Evolutionary conservation across 768 basidiomycete genomes (phyloP).

Genomic region (Pleurotus pulmonarius): DNA sequence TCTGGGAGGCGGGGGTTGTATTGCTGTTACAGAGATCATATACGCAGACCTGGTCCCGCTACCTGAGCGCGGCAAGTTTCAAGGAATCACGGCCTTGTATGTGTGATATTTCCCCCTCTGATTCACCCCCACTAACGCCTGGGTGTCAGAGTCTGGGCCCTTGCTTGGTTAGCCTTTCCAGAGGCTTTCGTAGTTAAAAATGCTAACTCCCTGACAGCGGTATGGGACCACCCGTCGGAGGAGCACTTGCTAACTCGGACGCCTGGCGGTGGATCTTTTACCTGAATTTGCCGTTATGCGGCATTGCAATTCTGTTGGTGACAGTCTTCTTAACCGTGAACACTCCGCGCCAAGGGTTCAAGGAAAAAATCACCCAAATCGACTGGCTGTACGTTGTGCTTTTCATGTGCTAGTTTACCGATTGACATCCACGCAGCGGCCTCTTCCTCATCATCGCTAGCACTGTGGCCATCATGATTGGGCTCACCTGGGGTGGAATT

Average conservation of each 20-base stretch:
- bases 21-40: conserved; percentile 35
- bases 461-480: conserved; percentile 32
- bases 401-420: too few species aligned
- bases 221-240: conserved; percentile 32
- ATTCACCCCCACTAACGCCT: too few species aligned
- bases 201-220: too few species aligned
- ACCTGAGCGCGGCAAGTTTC: conserved; percentile 36
- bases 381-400: conserved; percentile 49
- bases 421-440: too few species aligned
- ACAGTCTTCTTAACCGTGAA: conserved; percentile 29
- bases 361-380: conserved; percentile 31
- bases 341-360: conserved; percentile 26
- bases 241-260: conserved; percentile 23
- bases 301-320: conserved; percentile 23
- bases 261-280: conserved; percentile 42
- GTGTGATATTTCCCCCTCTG: too few species aligned
- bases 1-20: conserved; percentile 35
- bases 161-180: too few species aligned
- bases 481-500: conserved; percentile 46
- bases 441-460: conserved; percentile 35
- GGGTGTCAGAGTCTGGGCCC: conserved; percentile 30
- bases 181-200: too few species aligned
- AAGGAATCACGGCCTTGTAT: conserved; percentile 34
- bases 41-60: conserved; percentile 44
- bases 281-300: conserved; percentile 35